Evolutionary conservation across 1,139 yeast species (phyloP), one percentile per base, ranked within the genome.

Genomic region (Blastobotrys elegans): DNA sequence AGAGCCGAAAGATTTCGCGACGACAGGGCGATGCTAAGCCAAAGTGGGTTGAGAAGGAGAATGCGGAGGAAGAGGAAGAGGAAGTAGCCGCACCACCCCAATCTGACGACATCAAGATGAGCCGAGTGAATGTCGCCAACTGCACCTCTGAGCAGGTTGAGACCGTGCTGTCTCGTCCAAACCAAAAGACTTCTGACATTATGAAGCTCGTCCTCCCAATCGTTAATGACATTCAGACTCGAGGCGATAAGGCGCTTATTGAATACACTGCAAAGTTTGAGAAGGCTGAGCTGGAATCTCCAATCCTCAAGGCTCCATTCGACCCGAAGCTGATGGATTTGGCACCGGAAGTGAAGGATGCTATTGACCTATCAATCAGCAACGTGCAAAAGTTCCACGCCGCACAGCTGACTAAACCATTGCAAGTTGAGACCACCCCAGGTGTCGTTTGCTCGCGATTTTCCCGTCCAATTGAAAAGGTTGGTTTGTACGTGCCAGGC

Each of bases 21-120:
- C 79, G 99, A 66, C 84, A 82, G 67, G 98, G 99, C 45, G 96
- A 92, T 68, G 97, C 98, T 30, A 92, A 92, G 69, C 82, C 87
- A 33, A 80, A 81, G 61, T 92, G 80, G 62, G 52, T 54, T 20
- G 65, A 66, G 39, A 59, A 64, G 46, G 61, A 62, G 21, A 31
- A 38, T 30, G 32, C 16, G 41, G 31, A 17, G 31, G 22, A 20
- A 14, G 48, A 53, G 37, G 40, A 48, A 31, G 50, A 56, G 18
- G 49, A 51, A 21, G 44, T 49, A 22, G 35, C 49, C 32, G 53
- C 56, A 40, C 54, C 54, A 46, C 52, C 58, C 33, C 51, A 56
- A 7, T 50, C 56, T 35, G 59, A 52, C 24, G 18, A 66, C 40
- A 87, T 85, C 57, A 69, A 74, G 52, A 77, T 92, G 79, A 73